Percentiles rank a stretch among this genome's conserved stretches.
Evolutionary conservation across 78 protist genomes (phyloP).

Genomic region (Isochrysis galbana): DNA sequence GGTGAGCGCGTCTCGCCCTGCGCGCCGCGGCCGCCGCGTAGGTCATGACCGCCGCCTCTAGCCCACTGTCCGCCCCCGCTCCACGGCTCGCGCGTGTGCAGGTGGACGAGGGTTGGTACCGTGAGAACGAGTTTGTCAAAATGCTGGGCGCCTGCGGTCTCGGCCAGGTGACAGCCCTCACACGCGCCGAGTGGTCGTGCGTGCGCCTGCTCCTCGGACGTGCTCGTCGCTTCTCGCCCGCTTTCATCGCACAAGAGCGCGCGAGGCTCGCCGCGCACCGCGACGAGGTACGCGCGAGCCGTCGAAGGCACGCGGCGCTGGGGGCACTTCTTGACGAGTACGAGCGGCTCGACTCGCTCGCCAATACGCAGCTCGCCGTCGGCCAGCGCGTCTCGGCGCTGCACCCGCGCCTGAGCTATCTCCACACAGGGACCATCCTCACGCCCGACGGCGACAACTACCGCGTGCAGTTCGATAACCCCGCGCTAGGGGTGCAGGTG

Average conservation of each 20-base stretch:
- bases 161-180: not conserved
- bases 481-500: not conserved
- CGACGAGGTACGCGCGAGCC: not conserved
- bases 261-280: not conserved
- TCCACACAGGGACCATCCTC: not conserved
- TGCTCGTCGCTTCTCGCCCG: slow-evolving; percentile 1
- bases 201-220: not conserved
- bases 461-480: not conserved
- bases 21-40: no score
- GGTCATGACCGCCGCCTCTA: no score
- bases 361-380: not conserved
- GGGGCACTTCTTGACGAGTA: not conserved
- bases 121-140: not conserved
- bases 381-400: slow-evolving; percentile 11
- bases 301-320: not conserved
- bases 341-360: not conserved
- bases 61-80: no score
- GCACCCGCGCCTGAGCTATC: not conserved
- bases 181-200: not conserved
- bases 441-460: slow-evolving; percentile 24
- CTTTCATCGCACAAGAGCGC: not conserved
- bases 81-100: no score
- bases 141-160: not conserved
- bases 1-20: no score
- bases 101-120: not conserved